A percentile compares a stretch with the other conserved stretches of the same genome.
Conservation (phyloP, 306 rosid species). For the Corylus heterophylla region DNA sequence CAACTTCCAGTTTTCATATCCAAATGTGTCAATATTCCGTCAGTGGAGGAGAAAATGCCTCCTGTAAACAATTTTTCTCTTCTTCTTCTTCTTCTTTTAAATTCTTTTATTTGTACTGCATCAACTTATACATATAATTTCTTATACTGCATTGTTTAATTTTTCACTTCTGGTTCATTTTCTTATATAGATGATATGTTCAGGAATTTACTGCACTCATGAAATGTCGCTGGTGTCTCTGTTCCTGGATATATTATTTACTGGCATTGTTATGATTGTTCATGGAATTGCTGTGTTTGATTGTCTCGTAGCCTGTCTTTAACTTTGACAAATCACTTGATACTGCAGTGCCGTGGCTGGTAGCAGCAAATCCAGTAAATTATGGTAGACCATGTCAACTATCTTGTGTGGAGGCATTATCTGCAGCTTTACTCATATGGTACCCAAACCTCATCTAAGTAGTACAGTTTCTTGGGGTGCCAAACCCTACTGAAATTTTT, state of each 20-base stretch:
- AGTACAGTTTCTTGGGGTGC: background rate
- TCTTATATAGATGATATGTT: background rate
- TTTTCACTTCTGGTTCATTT: background rate
- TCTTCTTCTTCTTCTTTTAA: background rate
- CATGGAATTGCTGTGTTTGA: slow-evolving; percentile 4
- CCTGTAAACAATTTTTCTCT: background rate
- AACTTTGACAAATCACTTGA: slow-evolving; percentile 13
- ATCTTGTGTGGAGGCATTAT: slow-evolving; percentile 97
- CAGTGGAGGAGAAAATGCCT: background rate
- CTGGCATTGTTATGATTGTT: slow-evolving; percentile 1
- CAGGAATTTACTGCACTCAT: background rate
- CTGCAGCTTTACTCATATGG: slow-evolving; percentile 95
- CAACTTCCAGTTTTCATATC: background rate
- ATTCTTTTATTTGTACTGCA: background rate
- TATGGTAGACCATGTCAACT: slow-evolving; percentile 95
- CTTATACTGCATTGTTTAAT: background rate
- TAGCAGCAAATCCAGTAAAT: slow-evolving; percentile 95
- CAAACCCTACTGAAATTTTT: slow-evolving; percentile 4
- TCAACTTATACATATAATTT: background rate
- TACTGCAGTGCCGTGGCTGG: slow-evolving; percentile 90
- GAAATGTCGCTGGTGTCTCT: background rate
- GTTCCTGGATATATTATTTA: background rate
- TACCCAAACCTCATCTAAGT: slow-evolving; percentile 23
- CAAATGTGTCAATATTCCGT: background rate
- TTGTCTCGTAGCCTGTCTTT: slow-evolving; percentile 25